Evolutionary conservation across 164 flowering plant species (phyloP), one percentile per base, ranked within the genome.

Genomic region (Akebia trifoliata): DNA sequence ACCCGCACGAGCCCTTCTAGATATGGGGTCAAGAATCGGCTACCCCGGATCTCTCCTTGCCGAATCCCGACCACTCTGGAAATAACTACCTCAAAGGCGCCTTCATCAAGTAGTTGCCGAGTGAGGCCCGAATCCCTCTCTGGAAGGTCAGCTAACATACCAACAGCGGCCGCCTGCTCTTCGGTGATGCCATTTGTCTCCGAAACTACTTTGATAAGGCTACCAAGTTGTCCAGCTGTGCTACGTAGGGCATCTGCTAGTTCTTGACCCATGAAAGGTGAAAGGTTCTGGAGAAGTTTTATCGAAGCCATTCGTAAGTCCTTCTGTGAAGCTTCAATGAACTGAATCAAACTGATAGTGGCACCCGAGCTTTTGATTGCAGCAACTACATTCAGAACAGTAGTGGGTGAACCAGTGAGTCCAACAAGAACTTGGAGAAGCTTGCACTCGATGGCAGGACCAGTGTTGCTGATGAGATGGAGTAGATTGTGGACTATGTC

Each of bases 401-500:
- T 79, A 10, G 72, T 46, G 2, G 78, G 76, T 51, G 85, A 78
- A 68, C 55, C 69, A 28, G 96, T 87, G 58, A 93, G 95, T 48
- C 99, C 99, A 42, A 90, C 97, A 60, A 93, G 96, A 57, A 93
- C 93, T 71, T 87, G 95, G 17, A 93, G 80, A 59, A 93, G 97
- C 81, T 90, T 87, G 75, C 92, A 83, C 76, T 79, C 97, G 55
- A 90, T 90, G 37, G 88, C 72, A 28, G 99, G 99, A 56, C 99
- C 97, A 8, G 99, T 90, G 72, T 93, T 93, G 74, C 96, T 93
- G 50, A 93, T 93, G 43, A 93, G 92, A 64, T 83, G 89, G 50
- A 93, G 87, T 29, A 93, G 80, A 57, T 82, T 86, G 54, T 86
- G 93, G 36, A 93, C 68, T 30, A 77, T 76, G 45, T 81, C 90